These are phyloP conservation scores for Fraxinus dipetala DNA, from an alignment of 305 asterid genomes.

Conservation along the genomic window DNA sequence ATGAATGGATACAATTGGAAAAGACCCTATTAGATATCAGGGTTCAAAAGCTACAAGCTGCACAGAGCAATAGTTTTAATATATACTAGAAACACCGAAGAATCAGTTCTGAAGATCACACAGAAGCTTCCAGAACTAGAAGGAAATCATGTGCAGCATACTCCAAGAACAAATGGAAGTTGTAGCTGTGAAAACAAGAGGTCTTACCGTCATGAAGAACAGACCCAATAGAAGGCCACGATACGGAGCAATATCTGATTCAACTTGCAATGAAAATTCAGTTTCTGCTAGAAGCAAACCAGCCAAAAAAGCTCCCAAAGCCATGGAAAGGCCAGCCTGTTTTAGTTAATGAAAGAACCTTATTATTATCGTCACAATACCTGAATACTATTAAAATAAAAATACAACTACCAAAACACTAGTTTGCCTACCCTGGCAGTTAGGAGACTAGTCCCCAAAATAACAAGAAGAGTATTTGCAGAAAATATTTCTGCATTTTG, in stretches of 20 bases:
- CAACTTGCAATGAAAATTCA: slow-evolving; percentile 96
- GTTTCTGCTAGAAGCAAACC: slow-evolving; percentile 99
- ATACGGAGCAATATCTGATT: slow-evolving; percentile 99
- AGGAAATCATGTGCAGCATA: neutral
- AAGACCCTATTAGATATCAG: neutral
- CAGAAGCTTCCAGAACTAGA: neutral
- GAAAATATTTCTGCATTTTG: slow-evolving; percentile 98
- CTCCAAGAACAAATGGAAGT: slow-evolving; percentile 12
- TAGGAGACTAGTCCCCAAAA: slow-evolving; percentile 91
- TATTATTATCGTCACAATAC: slow-evolving; percentile 16
- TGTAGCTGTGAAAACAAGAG: slow-evolving; percentile 11
- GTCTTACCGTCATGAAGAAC: slow-evolving; percentile 95
- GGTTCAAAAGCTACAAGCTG: slow-evolving; percentile 12
- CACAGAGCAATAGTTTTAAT: neutral
- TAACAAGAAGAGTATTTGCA: slow-evolving; percentile 92
- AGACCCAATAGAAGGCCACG: slow-evolving; percentile 99
- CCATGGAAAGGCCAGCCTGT: slow-evolving; percentile 99
- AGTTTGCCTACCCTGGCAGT: slow-evolving; percentile 83
- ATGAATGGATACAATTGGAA: slow-evolving; percentile 11
- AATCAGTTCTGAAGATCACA: neutral
- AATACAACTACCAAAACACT: slow-evolving; percentile 18
- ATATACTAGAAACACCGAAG: neutral
- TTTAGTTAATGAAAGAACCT: slow-evolving; percentile 18
- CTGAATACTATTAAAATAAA: slow-evolving; percentile 12
- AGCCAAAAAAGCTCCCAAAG: slow-evolving; percentile 98